Base-by-base conservation (phyloP, 306 rosid species). In the Calophaca sinica region DNA sequence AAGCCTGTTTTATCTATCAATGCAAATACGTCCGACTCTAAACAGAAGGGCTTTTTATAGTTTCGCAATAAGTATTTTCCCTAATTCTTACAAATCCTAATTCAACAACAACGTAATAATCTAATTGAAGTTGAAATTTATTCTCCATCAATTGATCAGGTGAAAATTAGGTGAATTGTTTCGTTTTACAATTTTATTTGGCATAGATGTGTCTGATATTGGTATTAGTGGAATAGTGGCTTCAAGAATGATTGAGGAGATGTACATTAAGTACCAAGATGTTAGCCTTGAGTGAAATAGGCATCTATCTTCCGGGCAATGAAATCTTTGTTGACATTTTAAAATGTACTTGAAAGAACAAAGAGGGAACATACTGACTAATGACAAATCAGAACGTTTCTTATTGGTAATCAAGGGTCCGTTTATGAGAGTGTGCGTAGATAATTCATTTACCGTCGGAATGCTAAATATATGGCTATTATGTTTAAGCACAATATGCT, bases 291-390 rank as follows among this genome's bases (percentile, higher is more conserved):
- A 39, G 50, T 62, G 35, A 55, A 53, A 79, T 53, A 52, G 60
- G 33, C 33, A 58, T 68, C 52, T 38, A 5, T 77, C 28, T 2
- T 67, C 12, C 5, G 5, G 6, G 70, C 42, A 39, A 41, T 54
- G 76, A 4, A 33, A 58, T 72, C 46, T 72, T 29, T 41, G 69
- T 72, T 59, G 57, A 62, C 62, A 11, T 20, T 50, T 50, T 4
- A 49, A 36, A 10, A 36, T 8, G 54, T 26, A 7, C 64, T 41
- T 8, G 70, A 50, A 45, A 20, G 54, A 50, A 51, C 42, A 74
- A 68, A 7, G 12, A 41, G 46, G 13, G 58, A 7, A 53, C 64
- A 29, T 39, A 28, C 71, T 38, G 59, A 7, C 48, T 12, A 54
- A 42, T 65, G 35, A 49, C 49, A 62, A 5, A 59, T 9, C 51